A percentile compares a stretch with the other conserved stretches of the same genome.
Conservation (phyloP, 2,329 filamentous ascomycete genomes). For the Stagonosporopsis vannaccii region DNA sequence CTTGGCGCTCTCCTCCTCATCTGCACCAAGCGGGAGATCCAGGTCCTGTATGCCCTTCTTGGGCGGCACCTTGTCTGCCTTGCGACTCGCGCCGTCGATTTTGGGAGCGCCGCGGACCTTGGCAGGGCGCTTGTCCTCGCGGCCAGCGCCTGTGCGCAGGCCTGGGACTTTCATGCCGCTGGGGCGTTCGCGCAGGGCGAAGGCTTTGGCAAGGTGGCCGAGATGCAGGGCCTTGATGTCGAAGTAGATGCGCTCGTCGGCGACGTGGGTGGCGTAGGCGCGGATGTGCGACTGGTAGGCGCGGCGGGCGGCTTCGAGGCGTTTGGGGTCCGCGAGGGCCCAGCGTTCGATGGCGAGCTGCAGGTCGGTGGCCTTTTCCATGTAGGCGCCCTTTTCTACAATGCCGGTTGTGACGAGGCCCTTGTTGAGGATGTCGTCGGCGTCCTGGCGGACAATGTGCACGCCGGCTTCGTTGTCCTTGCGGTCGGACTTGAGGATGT, state of each 20-base stretch:
- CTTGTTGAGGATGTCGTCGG: constrained; percentile 72
- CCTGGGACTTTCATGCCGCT: constrained; percentile 72
- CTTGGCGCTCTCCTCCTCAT: constrained; percentile 66
- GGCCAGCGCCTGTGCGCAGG: constrained; percentile 55
- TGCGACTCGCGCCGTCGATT: constrained; percentile 49
- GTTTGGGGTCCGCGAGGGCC: constrained; percentile 68
- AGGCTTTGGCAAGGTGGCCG: constrained; percentile 93
- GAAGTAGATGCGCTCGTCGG: constrained; percentile 84
- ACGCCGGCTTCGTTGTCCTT: constrained; percentile 66
- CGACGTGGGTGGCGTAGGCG: constrained; percentile 92
- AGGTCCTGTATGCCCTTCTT: constrained; percentile 34
- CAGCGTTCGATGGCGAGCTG: constrained; percentile 72
- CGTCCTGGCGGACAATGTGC: constrained; percentile 64
- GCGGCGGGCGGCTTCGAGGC: constrained; percentile 80
- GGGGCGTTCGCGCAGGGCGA: constrained; percentile 86
- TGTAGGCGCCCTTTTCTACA: constrained; percentile 63
- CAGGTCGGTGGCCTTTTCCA: constrained; percentile 70
- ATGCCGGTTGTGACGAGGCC: constrained; percentile 60
- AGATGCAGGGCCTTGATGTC: constrained; percentile 91
- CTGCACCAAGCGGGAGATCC: constrained; percentile 50
- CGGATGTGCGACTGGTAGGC: constrained; percentile 92
- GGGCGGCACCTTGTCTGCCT: constrained; percentile 35
- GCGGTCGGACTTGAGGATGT: constrained; percentile 76
- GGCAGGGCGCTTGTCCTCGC: constrained; percentile 36
- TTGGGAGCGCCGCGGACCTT: constrained; percentile 53